Evolutionary conservation across 2,329 filamentous ascomycete species (phyloP).

Genomic region (Alternaria sp.): DNA sequence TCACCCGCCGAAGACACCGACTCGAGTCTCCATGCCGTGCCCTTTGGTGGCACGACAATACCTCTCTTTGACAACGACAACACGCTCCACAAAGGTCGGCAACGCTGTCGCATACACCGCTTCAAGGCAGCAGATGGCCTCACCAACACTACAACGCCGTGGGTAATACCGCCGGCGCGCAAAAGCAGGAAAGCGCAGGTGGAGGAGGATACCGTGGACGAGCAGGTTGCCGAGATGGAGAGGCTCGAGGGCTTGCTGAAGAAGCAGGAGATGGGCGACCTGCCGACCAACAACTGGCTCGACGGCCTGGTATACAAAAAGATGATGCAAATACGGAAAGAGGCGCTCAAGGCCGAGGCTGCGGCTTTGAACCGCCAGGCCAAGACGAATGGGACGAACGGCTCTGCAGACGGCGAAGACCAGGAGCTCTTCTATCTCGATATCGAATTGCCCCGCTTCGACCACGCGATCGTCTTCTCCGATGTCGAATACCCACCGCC

Average conservation of each 20-base stretch:
- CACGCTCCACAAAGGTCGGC: conserved; percentile 86
- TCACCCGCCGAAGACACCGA: conserved; percentile 77
- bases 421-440: conserved; percentile 80
- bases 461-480: conserved; percentile 93
- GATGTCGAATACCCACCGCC: conserved; percentile 91
- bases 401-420: conserved; percentile 45
- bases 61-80: conserved; percentile 92
- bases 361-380: conserved; percentile 46
- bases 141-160: conserved; percentile 79
- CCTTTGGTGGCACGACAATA: conserved; percentile 93
- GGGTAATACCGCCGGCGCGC: conserved; percentile 63
- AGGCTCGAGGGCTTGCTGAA: conserved; percentile 90
- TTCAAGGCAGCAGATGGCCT: conserved; percentile 85
- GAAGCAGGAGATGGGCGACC: conserved; percentile 97
- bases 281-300: conserved; percentile 90
- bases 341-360: conserved; percentile 46
- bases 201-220: conserved; percentile 56
- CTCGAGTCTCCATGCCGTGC: conserved; percentile 77
- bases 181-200: conserved; percentile 58
- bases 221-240: conserved; percentile 84
- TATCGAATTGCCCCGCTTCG: conserved; percentile 90
- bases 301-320: conserved; percentile 92
- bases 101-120: conserved; percentile 87
- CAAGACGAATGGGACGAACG: conserved; percentile 21
- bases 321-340: conserved; percentile 71